These are phyloP conservation scores for Tetrahymena borealis DNA, from an alignment of 73 alveolate genomes.

Conservation along the genomic window DNA sequence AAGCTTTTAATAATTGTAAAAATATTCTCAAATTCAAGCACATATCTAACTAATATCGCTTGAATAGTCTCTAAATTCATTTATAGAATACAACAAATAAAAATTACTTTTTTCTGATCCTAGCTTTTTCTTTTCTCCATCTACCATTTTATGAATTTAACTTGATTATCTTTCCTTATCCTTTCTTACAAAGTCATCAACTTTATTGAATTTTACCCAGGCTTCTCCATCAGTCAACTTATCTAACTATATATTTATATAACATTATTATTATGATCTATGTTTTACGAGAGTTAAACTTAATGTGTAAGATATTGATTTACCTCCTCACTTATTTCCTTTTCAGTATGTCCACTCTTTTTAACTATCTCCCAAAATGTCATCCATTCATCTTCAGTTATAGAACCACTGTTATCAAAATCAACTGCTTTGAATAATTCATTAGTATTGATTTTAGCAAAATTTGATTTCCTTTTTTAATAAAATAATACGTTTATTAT, in stretches of 20 bases:
- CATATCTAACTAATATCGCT: not conserved
- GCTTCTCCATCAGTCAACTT: slow-evolving; percentile 34
- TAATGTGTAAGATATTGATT: not conserved
- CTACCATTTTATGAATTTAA: slow-evolving; percentile 23
- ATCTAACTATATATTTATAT: slow-evolving; percentile 14
- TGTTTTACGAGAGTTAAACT: not conserved
- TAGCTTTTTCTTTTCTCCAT: slow-evolving; percentile 19
- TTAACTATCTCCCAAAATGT: slow-evolving; percentile 49
- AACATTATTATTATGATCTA: not conserved
- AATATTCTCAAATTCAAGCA: not conserved
- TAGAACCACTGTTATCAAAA: slow-evolving; percentile 35
- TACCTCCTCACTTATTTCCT: slow-evolving; percentile 40
- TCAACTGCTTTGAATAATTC: slow-evolving; percentile 40
- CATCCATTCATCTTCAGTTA: slow-evolving; percentile 48
- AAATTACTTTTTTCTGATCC: not conserved
- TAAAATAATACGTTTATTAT: not conserved
- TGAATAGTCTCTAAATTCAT: not conserved
- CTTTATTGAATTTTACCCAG: slow-evolving; percentile 41
- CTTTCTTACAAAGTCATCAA: slow-evolving; percentile 35
- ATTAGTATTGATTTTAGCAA: slow-evolving; percentile 35
- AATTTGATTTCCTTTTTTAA: slow-evolving; percentile 2
- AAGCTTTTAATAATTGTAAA: not conserved
- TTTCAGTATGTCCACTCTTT: slow-evolving; percentile 35
- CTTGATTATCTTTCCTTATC: slow-evolving; percentile 27
- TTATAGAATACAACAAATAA: not conserved